Percentiles rank a stretch among this genome's conserved stretches.
Conservation (phyloP, 1,139 yeast genomes). For the Candida pseudocylindracea region DNA sequence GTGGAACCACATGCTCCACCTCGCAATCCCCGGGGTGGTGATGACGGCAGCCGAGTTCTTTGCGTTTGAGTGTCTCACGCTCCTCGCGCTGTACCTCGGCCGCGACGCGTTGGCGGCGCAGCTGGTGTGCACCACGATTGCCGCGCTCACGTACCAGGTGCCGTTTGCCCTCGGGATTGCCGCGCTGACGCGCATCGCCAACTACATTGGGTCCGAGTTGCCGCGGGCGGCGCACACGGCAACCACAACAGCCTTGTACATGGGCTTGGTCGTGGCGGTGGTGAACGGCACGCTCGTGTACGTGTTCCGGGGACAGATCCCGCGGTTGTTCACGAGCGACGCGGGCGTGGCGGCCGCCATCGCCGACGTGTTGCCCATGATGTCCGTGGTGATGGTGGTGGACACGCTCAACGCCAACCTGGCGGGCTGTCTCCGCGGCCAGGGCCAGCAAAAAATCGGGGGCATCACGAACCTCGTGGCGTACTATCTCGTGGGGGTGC, state of each 20-base stretch:
- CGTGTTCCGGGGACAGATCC: constrained; percentile 11
- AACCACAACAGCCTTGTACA: constrained; percentile 20
- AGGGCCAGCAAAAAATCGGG: constrained; percentile 35
- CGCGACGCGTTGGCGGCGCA: constrained; percentile 34
- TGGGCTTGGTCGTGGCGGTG: constrained; percentile 19
- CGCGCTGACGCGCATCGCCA: constrained; percentile 34
- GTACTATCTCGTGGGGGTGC: constrained; percentile 30
- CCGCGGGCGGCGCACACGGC: constrained; percentile 21
- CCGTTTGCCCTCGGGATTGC: constrained; percentile 44
- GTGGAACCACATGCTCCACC: constrained; percentile 22
- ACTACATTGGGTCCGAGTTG: constrained; percentile 32
- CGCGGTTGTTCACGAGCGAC: constrained; percentile 17
- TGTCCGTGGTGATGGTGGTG: constrained; percentile 31
- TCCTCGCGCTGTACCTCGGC: constrained; percentile 31
- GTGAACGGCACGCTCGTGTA: constrained; percentile 18
- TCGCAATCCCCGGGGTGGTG: constrained; percentile 32
- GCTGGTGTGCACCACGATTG: constrained; percentile 33
- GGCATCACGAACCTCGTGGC: constrained; percentile 30
- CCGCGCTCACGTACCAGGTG: constrained; percentile 24
- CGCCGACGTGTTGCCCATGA: constrained; percentile 22
- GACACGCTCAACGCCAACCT: constrained; percentile 37
- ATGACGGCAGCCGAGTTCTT: constrained; percentile 40
- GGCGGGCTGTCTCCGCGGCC: constrained; percentile 39
- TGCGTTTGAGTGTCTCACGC: constrained; percentile 33
- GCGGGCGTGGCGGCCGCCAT: constrained; percentile 18